Conservation (phyloP, 2,329 filamentous ascomycete genomes). For the Penicillium sclerotigenum region DNA sequence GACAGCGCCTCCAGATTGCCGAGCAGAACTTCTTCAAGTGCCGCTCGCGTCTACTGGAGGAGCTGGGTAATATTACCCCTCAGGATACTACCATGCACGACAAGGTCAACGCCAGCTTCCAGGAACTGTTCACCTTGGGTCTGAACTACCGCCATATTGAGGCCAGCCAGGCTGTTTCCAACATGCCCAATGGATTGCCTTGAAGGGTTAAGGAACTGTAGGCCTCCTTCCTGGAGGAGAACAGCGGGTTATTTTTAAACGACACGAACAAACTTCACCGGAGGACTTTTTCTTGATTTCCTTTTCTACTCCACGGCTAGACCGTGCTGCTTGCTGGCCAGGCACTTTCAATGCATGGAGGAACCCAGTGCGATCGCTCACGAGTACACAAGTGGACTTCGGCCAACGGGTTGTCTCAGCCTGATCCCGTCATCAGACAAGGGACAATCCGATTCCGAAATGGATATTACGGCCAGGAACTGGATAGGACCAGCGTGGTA, state of each 20-base stretch:
- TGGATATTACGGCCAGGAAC: constrained; percentile 4
- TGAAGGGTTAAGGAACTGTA: constrained; percentile 23
- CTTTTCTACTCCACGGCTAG: neutral
- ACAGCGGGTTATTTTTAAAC: neutral
- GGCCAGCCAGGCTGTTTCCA: constrained; percentile 40
- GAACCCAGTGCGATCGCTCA: constrained; percentile 1
- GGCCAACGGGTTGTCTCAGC: neutral
- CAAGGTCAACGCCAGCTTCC: constrained; percentile 44
- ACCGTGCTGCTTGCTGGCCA: constrained; percentile 5
- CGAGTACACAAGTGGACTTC: neutral
- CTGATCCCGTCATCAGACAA: neutral
- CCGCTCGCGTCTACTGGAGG: constrained; percentile 39
- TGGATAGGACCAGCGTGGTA: constrained; percentile 6
- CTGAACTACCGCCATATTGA: constrained; percentile 44
- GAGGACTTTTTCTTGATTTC: constrained; percentile 8
- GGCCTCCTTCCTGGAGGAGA: neutral
- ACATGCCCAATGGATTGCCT: constrained; percentile 34
- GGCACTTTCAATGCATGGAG: constrained; percentile 1
- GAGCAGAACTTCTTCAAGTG: constrained; percentile 44
- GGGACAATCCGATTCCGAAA: neutral
- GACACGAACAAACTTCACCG: constrained; percentile 1
- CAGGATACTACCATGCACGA: constrained; percentile 43
- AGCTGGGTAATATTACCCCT: constrained; percentile 39
- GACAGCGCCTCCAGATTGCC: constrained; percentile 42
- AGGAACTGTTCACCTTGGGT: constrained; percentile 44